Evolutionary conservation across 306 rosid genomes (phyloP).

Genomic region (Delonix regia): DNA sequence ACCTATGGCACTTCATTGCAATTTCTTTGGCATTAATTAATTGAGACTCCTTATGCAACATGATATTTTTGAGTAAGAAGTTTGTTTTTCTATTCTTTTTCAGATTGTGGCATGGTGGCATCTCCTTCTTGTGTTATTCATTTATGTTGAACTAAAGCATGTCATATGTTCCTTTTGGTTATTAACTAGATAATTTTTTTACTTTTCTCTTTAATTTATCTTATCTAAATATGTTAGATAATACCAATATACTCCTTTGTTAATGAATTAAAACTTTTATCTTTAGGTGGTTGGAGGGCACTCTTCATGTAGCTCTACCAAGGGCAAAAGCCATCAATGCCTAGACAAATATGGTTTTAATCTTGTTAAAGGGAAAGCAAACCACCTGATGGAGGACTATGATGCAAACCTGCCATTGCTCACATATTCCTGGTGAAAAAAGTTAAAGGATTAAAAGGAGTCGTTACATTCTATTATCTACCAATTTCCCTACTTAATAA

Average conservation of each 20-base stretch:
- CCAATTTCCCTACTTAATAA: too few species aligned
- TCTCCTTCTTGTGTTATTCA: constrained; percentile 1
- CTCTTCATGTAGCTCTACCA: constrained; percentile 78
- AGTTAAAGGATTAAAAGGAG: too few species aligned
- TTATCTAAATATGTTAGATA: constrained; percentile 21
- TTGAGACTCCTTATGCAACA: constrained; percentile 2
- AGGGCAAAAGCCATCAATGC: constrained; percentile 71
- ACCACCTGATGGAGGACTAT: constrained; percentile 95
- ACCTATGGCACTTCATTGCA: background rate
- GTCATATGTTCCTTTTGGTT: background rate
- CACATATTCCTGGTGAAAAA: too few species aligned
- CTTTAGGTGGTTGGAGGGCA: constrained; percentile 70
- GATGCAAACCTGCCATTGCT: too few species aligned
- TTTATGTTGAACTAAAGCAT: background rate
- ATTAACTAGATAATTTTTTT: background rate
- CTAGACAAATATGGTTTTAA: constrained; percentile 81
- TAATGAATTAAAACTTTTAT: constrained; percentile 24
- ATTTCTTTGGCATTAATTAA: constrained; percentile 26
- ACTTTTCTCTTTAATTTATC: background rate
- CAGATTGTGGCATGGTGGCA: constrained; percentile 21
- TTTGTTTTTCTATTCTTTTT: constrained; percentile 30
- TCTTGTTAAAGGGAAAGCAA: constrained; percentile 95
- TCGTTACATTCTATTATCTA: too few species aligned
- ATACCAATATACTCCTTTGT: constrained; percentile 1
- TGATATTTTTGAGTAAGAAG: background rate